phyloP scores from a whole-genome alignment of 805 yeast genomes.

The Isabelozyma rhagii region DNA sequence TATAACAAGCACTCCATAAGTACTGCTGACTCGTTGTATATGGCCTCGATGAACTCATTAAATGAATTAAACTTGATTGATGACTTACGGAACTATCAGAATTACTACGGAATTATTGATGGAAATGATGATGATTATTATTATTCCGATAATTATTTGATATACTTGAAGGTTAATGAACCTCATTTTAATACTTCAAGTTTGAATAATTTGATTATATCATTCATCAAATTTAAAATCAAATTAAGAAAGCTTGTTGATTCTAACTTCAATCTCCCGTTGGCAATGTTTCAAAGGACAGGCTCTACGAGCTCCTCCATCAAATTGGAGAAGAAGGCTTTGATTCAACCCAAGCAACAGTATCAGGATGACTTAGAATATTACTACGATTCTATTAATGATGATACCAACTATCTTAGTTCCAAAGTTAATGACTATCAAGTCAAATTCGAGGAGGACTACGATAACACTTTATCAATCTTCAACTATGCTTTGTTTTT shows the following conservation, averaged over 20 bases:
- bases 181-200: slow-evolving; percentile 13
- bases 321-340: background rate
- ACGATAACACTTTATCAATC: slow-evolving; percentile 34
- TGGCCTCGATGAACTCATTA: background rate
- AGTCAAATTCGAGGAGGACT: slow-evolving; percentile 25
- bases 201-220: slow-evolving; percentile 17
- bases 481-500: slow-evolving; percentile 34
- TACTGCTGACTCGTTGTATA: background rate
- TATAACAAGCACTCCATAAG: background rate
- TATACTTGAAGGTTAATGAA: slow-evolving; percentile 16
- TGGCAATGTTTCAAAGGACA: slow-evolving; percentile 1
- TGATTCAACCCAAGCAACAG: background rate
- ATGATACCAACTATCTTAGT: slow-evolving; percentile 22
- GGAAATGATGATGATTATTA: slow-evolving; percentile 3
- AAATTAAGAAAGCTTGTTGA: slow-evolving; percentile 4
- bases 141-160: slow-evolving; percentile 12
- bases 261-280: background rate
- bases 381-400: slow-evolving; percentile 33
- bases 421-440: slow-evolving; percentile 10
- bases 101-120: slow-evolving; percentile 1
- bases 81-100: background rate
- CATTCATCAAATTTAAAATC: slow-evolving; percentile 19
- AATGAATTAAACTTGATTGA: background rate
- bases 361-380: slow-evolving; percentile 6
- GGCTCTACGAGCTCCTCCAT: background rate